Evolutionary conservation across 495 filamentous ascomycete genomes (phyloP).

Genomic region (Cenococcum geophilum): DNA sequence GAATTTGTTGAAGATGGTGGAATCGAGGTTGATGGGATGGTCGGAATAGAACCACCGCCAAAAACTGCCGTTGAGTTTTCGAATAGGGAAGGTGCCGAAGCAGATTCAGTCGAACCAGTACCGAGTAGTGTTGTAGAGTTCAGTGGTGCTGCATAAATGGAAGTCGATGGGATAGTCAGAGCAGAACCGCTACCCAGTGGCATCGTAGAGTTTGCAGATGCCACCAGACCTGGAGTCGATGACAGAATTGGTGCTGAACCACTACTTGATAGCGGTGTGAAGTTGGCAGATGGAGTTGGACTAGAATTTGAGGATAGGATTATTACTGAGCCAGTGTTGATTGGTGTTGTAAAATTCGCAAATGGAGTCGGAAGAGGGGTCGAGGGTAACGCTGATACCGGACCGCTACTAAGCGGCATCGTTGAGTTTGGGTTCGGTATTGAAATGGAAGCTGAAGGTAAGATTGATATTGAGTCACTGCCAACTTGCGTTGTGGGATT

Average conservation of each 20-base stretch:
- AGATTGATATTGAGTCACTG: no score
- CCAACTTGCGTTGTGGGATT: no score
- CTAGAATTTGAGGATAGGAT: not conserved
- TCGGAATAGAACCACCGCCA: not conserved
- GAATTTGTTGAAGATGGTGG: slow-evolving; percentile 2
- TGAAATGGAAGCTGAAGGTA: no score
- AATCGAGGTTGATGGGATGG: not conserved
- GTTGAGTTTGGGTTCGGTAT: not conserved
- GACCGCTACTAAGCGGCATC: slow-evolving; percentile 1
- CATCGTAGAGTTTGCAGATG: slow-evolving; percentile 6
- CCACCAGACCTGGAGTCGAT: not conserved
- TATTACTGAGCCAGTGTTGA: not conserved
- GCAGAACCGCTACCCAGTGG: not conserved
- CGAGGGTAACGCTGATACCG: not conserved
- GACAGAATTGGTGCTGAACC: not conserved
- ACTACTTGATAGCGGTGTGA: not conserved
- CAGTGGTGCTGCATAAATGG: slow-evolving; percentile 2
- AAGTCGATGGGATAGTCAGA: not conserved
- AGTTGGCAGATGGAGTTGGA: not conserved
- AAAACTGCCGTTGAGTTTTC: not conserved
- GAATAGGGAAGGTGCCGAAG: not conserved
- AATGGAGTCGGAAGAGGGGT: not conserved
- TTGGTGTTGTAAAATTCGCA: slow-evolving; percentile 3
- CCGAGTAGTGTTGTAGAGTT: slow-evolving; percentile 1
- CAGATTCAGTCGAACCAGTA: not conserved